Percentiles rank a stretch among this genome's conserved stretches.
These are phyloP conservation scores for Acanthamoeba royreba DNA, from an alignment of 208 protist species.

Conservation along the genomic window DNA sequence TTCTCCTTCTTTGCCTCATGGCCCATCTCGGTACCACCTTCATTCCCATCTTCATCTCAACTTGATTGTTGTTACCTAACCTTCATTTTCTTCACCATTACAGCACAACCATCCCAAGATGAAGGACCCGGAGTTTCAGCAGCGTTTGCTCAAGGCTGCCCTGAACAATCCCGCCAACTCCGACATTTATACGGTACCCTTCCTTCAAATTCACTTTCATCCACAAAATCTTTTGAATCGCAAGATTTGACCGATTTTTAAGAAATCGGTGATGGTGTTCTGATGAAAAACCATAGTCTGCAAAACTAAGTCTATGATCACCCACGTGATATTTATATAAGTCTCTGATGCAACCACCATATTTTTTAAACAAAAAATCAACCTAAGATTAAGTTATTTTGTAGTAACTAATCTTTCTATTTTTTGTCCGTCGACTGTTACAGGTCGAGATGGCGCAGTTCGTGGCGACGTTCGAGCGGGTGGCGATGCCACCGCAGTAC, in stretches of 20 bases:
- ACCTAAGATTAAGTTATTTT: neutral
- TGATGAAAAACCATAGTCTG: neutral
- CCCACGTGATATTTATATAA: neutral
- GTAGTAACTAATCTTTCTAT: neutral
- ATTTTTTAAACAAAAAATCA: too few relatives aligned
- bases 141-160: conserved; percentile 13
- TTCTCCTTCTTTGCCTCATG: conserved; percentile 60
- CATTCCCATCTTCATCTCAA: neutral
- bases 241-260: too few relatives aligned
- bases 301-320: neutral
- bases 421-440: neutral
- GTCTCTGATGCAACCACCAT: too few relatives aligned
- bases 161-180: conserved; percentile 53
- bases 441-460: conserved; percentile 59
- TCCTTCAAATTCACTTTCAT: neutral
- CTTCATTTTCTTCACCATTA: neutral
- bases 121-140: conserved; percentile 14
- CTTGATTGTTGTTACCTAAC: neutral
- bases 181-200: conserved; percentile 52
- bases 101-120: conserved; percentile 64
- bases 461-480: conserved; percentile 59
- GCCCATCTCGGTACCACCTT: neutral
- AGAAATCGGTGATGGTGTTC: too few relatives aligned
- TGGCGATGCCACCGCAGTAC: conserved; percentile 54
- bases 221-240: too few relatives aligned